phyloP scores from a whole-genome alignment of 1,284 basidiomycete species.

The Boletus semigastroideus region DNA sequence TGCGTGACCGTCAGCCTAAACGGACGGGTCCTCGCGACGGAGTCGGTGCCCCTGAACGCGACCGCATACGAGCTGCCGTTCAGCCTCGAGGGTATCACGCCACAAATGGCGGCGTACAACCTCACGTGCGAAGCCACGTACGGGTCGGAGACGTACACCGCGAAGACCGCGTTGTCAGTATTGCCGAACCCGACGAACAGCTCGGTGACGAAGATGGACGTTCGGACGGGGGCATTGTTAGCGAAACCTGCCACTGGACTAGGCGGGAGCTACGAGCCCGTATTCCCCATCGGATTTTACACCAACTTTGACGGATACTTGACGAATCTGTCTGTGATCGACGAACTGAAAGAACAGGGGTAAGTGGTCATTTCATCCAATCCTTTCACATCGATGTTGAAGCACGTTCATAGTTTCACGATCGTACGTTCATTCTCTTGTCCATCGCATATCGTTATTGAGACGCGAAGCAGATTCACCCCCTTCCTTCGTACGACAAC shows the following conservation, averaged over 20 bases:
- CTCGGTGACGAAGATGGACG: slow-evolving; percentile 70
- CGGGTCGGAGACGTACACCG: slow-evolving; percentile 45
- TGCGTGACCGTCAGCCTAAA: slow-evolving; percentile 28
- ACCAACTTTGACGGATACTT: slow-evolving; percentile 60
- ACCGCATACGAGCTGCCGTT: slow-evolving; percentile 28
- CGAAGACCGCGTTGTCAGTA: slow-evolving; percentile 50
- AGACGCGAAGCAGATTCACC: slow-evolving; percentile 49
- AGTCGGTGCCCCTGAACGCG: slow-evolving; percentile 30
- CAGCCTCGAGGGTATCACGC: slow-evolving; percentile 23
- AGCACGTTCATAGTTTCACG: slow-evolving; percentile 27
- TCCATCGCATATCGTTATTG: not conserved
- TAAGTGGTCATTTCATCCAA: slow-evolving; percentile 26
- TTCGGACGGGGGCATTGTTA: slow-evolving; percentile 64
- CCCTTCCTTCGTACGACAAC: slow-evolving; percentile 62
- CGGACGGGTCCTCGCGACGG: slow-evolving; percentile 21
- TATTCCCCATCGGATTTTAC: slow-evolving; percentile 76
- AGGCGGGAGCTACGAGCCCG: slow-evolving; percentile 51
- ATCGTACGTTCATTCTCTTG: slow-evolving; percentile 28
- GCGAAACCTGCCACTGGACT: slow-evolving; percentile 52
- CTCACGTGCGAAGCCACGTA: slow-evolving; percentile 29
- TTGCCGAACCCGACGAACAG: slow-evolving; percentile 54
- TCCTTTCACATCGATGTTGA: not conserved
- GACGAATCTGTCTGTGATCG: slow-evolving; percentile 54
- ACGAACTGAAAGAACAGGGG: slow-evolving; percentile 64
- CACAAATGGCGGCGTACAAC: slow-evolving; percentile 26